Percentiles rank a stretch among this genome's conserved stretches.
Evolutionary conservation across 2,329 filamentous ascomycete genomes (phyloP).

Genomic region (Nigrospora sphaerica): DNA sequence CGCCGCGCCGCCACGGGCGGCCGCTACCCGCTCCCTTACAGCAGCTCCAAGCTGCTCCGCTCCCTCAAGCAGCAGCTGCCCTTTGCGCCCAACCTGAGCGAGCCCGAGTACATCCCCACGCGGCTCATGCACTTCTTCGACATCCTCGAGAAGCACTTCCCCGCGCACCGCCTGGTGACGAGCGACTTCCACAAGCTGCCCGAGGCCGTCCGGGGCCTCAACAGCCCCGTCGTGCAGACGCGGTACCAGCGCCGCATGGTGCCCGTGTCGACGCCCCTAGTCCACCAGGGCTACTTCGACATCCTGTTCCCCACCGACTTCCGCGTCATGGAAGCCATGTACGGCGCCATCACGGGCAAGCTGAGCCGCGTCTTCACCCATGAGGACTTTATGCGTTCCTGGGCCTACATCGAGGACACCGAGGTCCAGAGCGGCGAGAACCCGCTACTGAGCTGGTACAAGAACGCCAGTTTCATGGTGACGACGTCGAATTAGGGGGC

Average conservation of each 20-base stretch:
- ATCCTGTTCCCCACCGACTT: conserved; percentile 98
- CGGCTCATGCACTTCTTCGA: conserved; percentile 96
- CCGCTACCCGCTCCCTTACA: conserved; percentile 56
- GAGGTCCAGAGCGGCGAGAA: conserved; percentile 88
- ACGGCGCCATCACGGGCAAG: conserved; percentile 87
- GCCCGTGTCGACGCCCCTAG: conserved; percentile 82
- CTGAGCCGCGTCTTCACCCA: conserved; percentile 79
- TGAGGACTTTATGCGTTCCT: conserved; percentile 82
- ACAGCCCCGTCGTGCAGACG: conserved; percentile 94
- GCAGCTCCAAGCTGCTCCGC: conserved; percentile 46
- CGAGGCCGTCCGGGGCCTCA: conserved; percentile 74
- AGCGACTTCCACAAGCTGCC: conserved; percentile 87
- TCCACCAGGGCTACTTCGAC: conserved; percentile 98
- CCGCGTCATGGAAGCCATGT: conserved; percentile 80
- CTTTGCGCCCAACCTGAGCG: conserved; percentile 67
- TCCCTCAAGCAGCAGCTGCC: conserved; percentile 59
- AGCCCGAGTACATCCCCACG: conserved; percentile 90
- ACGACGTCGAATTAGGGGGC: conserved; percentile 52
- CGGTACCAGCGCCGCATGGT: conserved; percentile 82
- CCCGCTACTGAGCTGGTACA: conserved; percentile 85
- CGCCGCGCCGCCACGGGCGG: conserved; percentile 67
- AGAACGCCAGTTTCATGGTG: conserved; percentile 88
- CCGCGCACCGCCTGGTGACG: conserved; percentile 78
- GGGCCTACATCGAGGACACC: conserved; percentile 88
- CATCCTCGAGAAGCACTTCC: conserved; percentile 81